A percentile compares a stretch with the other conserved stretches of the same genome.
phyloP scores from a whole-genome alignment of 192 early-diverging fungal genomes.

The Chytriomyces sp. region DNA sequence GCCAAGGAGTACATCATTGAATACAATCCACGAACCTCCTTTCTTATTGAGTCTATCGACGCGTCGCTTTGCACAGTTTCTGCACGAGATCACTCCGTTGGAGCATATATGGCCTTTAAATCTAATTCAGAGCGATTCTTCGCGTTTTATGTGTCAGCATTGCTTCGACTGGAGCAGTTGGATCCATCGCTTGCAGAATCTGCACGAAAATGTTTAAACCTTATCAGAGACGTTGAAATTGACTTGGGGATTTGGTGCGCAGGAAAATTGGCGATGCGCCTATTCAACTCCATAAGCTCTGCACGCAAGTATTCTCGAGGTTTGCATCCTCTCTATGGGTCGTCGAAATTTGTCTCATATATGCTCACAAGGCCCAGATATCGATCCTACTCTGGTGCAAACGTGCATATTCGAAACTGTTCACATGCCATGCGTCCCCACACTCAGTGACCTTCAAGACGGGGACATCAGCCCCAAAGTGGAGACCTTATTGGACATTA shows the following conservation, averaged over 20 bases:
- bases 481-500: conserved; percentile 34
- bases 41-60: background rate
- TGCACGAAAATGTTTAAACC: background rate
- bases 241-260: conserved; percentile 31
- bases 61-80: background rate
- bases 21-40: conserved; percentile 13
- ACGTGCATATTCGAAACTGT: too few relatives aligned
- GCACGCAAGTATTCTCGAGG: background rate
- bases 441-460: conserved; percentile 2
- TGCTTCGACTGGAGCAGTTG: background rate
- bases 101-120: background rate
- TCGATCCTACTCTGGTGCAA: too few relatives aligned
- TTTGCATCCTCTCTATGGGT: too few relatives aligned
- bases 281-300: background rate
- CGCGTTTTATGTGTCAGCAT: background rate
- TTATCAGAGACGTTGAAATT: conserved; percentile 15
- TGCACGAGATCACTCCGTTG: background rate
- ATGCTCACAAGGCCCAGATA: too few relatives aligned
- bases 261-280: conserved; percentile 3
- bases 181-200: background rate
- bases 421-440: background rate
- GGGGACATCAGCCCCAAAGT: conserved; percentile 42
- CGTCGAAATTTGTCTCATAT: too few relatives aligned
- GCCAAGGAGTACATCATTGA: conserved; percentile 44
- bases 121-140: background rate